Evolutionary conservation across 176 grass and related monocot genomes (phyloP).

Genomic region (Eragrostis nindensis): DNA sequence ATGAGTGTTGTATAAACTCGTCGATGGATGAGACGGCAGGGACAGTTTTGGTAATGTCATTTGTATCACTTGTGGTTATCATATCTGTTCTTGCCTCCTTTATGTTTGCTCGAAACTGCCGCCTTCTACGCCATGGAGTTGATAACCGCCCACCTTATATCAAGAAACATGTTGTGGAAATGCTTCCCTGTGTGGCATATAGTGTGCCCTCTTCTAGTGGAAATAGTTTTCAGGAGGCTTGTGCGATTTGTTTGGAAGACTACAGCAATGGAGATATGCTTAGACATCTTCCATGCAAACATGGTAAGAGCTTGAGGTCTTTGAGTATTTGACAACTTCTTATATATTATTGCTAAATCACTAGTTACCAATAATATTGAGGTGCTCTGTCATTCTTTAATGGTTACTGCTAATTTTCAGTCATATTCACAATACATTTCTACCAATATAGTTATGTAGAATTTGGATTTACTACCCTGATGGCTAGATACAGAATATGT

Average conservation of each 20-base stretch:
- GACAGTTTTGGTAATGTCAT: slow-evolving; percentile 89
- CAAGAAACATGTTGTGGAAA: slow-evolving; percentile 78
- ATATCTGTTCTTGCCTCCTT: slow-evolving; percentile 84
- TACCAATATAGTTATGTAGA: neutral
- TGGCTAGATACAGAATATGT: neutral
- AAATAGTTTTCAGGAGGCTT: slow-evolving; percentile 59
- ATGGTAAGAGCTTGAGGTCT: slow-evolving; percentile 58
- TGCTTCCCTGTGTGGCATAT: slow-evolving; percentile 63
- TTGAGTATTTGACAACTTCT: slow-evolving; percentile 16
- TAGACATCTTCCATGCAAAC: slow-evolving; percentile 81
- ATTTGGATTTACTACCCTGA: neutral
- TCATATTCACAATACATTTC: no score
- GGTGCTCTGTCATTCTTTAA: neutral
- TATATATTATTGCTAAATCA: slow-evolving; percentile 3
- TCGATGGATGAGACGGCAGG: slow-evolving; percentile 84
- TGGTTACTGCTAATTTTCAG: neutral
- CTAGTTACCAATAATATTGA: neutral
- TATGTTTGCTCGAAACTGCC: slow-evolving; percentile 89
- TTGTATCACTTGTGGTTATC: slow-evolving; percentile 84
- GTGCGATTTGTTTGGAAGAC: slow-evolving; percentile 88
- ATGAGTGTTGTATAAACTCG: slow-evolving; percentile 81
- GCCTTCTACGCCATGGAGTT: slow-evolving; percentile 60
- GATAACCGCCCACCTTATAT: slow-evolving; percentile 59
- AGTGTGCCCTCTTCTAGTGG: slow-evolving; percentile 48
- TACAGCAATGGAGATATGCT: slow-evolving; percentile 77